These are phyloP conservation scores for Albatrellus sp. DNA, from an alignment of 1,284 basidiomycete genomes.

Conservation along the genomic window DNA sequence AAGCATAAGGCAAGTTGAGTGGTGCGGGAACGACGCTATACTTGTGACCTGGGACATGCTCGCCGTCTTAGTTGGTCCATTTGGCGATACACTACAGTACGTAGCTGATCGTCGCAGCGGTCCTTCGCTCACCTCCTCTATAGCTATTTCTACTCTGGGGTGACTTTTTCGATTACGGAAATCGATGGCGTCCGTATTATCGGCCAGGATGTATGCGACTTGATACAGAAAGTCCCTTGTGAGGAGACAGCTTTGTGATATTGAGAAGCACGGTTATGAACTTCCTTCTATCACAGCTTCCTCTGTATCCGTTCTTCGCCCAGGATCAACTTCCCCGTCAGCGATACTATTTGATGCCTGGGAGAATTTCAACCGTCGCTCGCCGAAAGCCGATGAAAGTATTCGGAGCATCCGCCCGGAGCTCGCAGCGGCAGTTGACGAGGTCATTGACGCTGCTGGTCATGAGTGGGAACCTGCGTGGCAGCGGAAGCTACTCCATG, in stretches of 20 bases:
- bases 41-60: constrained; percentile 76
- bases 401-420: constrained; percentile 84
- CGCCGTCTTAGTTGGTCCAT: constrained; percentile 83
- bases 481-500: constrained; percentile 81
- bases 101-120: constrained; percentile 16
- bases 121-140: not conserved
- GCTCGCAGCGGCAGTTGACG: constrained; percentile 79
- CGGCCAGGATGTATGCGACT: constrained; percentile 71
- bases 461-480: constrained; percentile 84
- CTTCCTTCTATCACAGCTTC: constrained; percentile 33
- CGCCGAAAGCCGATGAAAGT: constrained; percentile 87
- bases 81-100: constrained; percentile 78
- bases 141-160: constrained; percentile 73
- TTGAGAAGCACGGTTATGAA: too few species aligned
- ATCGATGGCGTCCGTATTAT: constrained; percentile 81
- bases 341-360: constrained; percentile 90
- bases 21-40: constrained; percentile 96
- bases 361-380: constrained; percentile 74
- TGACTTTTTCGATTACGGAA: constrained; percentile 74
- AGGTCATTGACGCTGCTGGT: constrained; percentile 89
- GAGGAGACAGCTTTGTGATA: not conserved
- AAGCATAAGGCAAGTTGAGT: constrained; percentile 62
- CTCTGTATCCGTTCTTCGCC: constrained; percentile 75
- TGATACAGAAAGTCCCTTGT: constrained; percentile 90
- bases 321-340: constrained; percentile 85